These are phyloP conservation scores for Aspergillus glaucus DNA, from an alignment of 2,329 filamentous ascomycete species.

Conservation along the genomic window DNA sequence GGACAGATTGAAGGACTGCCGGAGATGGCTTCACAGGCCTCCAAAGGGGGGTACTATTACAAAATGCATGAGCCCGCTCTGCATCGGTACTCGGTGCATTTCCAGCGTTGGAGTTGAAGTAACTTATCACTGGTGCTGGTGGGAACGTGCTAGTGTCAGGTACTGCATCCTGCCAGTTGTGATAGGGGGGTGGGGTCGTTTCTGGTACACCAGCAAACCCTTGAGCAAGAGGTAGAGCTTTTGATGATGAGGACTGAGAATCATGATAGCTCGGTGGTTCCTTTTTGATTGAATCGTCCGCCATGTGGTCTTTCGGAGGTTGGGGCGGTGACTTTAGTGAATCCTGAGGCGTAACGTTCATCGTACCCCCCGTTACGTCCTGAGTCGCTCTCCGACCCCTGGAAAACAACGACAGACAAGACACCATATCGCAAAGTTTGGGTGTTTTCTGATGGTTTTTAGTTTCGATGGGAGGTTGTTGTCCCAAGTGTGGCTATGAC, in stretches of 20 bases:
- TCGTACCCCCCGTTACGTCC: not conserved
- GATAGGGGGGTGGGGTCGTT: conserved; percentile 49
- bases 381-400: not conserved
- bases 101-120: conserved; percentile 49
- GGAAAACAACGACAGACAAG: not conserved
- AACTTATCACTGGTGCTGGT: conserved; percentile 51
- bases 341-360: not conserved
- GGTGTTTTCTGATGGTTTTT: not conserved
- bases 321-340: not conserved
- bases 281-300: not conserved
- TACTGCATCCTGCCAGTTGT: conserved; percentile 55
- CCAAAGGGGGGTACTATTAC: conserved; percentile 46
- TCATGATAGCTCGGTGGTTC: not conserved
- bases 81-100: conserved; percentile 53
- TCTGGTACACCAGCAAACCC: not conserved
- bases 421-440: not conserved
- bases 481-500: not conserved
- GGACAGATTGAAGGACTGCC: conserved; percentile 38
- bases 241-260: not conserved
- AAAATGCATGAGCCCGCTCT: conserved; percentile 52
- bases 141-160: conserved; percentile 56
- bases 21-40: conserved; percentile 40
- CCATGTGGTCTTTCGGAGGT: not conserved
- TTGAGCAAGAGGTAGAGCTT: not conserved
- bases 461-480: not conserved